These are phyloP conservation scores for Laguncularia racemosa DNA, from an alignment of 345 rosid species.

Conservation along the genomic window DNA sequence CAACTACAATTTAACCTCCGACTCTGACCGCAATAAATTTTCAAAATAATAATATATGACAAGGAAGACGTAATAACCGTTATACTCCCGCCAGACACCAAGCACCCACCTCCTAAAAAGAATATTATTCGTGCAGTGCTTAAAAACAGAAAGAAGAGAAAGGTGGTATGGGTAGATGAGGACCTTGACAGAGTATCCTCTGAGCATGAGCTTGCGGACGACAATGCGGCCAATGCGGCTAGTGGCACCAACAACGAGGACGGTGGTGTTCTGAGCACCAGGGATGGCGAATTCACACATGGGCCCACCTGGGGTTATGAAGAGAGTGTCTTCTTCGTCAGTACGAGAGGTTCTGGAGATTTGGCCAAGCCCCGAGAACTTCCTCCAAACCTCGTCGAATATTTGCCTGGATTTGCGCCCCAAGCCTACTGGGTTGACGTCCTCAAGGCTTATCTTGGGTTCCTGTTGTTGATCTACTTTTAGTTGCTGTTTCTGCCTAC, in stretches of 20 bases:
- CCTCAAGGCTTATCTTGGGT: conserved; percentile 46
- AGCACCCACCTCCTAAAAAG: too few species aligned
- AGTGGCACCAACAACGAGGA: conserved; percentile 88
- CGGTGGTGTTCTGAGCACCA: conserved; percentile 86
- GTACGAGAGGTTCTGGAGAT: conserved; percentile 74
- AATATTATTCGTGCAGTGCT: too few species aligned
- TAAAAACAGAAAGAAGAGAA: too few species aligned
- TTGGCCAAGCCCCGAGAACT: conserved; percentile 92
- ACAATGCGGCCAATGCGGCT: conserved; percentile 91
- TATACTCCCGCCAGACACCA: too few species aligned
- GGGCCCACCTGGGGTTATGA: conserved; percentile 80
- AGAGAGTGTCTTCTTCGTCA: conserved; percentile 51
- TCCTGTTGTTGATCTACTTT: neutral
- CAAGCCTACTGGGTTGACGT: conserved; percentile 82
- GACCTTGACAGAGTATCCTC: conserved; percentile 89
- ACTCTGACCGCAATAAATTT: too few species aligned
- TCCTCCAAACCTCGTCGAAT: conserved; percentile 92
- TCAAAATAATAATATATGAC: too few species aligned
- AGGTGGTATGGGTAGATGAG: neutral
- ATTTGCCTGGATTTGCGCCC: conserved; percentile 85
- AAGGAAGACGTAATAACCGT: too few species aligned
- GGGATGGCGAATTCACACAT: conserved; percentile 93
- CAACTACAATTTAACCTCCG: too few species aligned
- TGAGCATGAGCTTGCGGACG: conserved; percentile 91
- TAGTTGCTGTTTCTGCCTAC: neutral